These are phyloP conservation scores for Phtheirospermum japonicum DNA, from an alignment of 257 asterid species.

Conservation along the genomic window DNA sequence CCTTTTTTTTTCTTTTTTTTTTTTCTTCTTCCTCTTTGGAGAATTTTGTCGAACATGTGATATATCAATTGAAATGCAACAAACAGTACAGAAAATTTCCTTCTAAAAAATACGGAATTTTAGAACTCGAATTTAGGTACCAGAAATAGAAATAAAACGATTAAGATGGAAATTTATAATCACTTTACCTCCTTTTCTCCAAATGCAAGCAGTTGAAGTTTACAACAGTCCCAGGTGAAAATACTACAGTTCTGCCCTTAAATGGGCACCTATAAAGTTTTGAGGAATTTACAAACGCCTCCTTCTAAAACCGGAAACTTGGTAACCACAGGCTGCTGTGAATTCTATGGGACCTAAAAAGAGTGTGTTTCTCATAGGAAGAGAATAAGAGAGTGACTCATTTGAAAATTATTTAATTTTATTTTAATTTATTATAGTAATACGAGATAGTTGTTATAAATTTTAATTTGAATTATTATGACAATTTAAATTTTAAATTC, in stretches of 20 bases:
- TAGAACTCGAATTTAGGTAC: neutral
- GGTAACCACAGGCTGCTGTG: too few species aligned
- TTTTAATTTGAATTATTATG: too few species aligned
- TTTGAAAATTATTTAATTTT: too few species aligned
- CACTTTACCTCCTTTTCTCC: neutral
- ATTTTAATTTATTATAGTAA: too few species aligned
- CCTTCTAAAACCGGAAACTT: too few species aligned
- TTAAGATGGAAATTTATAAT: too few species aligned
- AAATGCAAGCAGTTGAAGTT: conserved; percentile 3
- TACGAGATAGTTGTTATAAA: too few species aligned
- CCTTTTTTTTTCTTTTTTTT: neutral
- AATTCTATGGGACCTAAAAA: too few species aligned
- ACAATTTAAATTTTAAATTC: too few species aligned
- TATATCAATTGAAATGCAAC: conserved; percentile 6
- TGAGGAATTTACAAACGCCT: conserved; percentile 18
- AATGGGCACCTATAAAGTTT: conserved; percentile 1
- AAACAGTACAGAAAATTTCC: neutral
- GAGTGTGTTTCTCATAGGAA: too few species aligned
- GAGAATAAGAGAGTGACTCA: too few species aligned
- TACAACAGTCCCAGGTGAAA: neutral
- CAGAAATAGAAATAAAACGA: neutral
- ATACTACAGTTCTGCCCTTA: neutral
- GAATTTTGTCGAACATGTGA: conserved; percentile 35
- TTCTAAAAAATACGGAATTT: neutral
- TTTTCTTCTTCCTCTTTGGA: conserved; percentile 25